Conservation (phyloP, 306 rosid genomes). For the Argentina anserina region DNA sequence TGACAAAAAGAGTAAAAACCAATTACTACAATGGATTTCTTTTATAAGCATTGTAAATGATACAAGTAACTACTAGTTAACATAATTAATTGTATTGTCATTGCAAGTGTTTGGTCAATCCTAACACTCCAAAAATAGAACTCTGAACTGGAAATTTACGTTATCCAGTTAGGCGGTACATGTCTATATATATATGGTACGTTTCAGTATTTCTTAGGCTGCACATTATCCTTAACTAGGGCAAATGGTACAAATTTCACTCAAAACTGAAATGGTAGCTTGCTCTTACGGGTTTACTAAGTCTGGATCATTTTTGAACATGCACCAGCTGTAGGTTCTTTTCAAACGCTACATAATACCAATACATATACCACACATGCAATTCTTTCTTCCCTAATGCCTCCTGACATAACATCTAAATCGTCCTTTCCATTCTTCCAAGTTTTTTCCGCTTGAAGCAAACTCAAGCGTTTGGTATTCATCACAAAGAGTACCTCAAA, state of each 20-base stretch:
- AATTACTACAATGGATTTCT: neutral
- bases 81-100: neutral
- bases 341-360: neutral
- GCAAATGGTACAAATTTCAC: neutral
- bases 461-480: neutral
- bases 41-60: neutral
- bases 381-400: neutral
- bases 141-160: neutral
- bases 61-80: neutral
- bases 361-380: neutral
- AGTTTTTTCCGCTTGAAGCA: neutral
- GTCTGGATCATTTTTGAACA: neutral
- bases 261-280: neutral
- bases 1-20: neutral
- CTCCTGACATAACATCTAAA: neutral
- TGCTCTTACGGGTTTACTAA: neutral
- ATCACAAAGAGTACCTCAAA: neutral
- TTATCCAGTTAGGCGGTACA: neutral
- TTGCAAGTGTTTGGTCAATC: neutral
- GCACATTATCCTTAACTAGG: neutral
- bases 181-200: neutral
- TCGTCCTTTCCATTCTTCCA: neutral
- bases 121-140: neutral
- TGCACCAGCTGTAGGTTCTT: neutral
- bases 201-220: neutral